Conservation (phyloP, 2,329 filamentous ascomycete species). For the Thielaviopsis cerberus region DNA sequence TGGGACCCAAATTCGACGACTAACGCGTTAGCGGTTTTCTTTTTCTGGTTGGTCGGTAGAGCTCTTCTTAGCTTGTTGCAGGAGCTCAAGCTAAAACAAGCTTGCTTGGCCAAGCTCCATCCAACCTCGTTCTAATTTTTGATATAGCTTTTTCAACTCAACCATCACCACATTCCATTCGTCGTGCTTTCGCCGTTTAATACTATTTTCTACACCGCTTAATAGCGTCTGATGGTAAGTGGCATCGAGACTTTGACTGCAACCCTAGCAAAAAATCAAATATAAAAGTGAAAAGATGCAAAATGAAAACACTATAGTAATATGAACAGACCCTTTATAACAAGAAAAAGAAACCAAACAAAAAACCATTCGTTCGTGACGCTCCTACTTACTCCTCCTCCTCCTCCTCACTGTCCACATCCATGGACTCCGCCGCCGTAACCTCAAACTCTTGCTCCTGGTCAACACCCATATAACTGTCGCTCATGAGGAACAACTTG, state of each 20-base stretch:
- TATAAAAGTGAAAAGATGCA: background rate
- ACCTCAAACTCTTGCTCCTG: slow-evolving; percentile 83
- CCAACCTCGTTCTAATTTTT: too few species aligned
- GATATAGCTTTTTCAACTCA: too few species aligned
- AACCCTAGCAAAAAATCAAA: background rate
- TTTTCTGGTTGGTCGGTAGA: background rate
- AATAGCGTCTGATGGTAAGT: background rate
- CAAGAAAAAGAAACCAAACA: background rate
- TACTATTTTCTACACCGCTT: background rate
- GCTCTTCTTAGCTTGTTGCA: too few species aligned
- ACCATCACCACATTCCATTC: too few species aligned
- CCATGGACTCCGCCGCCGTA: slow-evolving; percentile 77
- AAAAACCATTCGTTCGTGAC: background rate
- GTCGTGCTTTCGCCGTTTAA: too few species aligned
- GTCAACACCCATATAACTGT: slow-evolving; percentile 91
- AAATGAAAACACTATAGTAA: background rate
- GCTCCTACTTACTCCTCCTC: slow-evolving; percentile 25
- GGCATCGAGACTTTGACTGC: background rate
- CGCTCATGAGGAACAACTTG: slow-evolving; percentile 88
- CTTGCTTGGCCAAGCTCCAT: too few species aligned
- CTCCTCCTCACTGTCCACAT: slow-evolving; percentile 77
- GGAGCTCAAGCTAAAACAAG: too few species aligned
- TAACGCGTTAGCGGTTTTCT: background rate
- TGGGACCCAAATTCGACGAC: background rate
- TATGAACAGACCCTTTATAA: slow-evolving; percentile 1